Base-by-base conservation (phyloP, 768 basidiomycete species). In the Macrolepiota dolichaula region DNA sequence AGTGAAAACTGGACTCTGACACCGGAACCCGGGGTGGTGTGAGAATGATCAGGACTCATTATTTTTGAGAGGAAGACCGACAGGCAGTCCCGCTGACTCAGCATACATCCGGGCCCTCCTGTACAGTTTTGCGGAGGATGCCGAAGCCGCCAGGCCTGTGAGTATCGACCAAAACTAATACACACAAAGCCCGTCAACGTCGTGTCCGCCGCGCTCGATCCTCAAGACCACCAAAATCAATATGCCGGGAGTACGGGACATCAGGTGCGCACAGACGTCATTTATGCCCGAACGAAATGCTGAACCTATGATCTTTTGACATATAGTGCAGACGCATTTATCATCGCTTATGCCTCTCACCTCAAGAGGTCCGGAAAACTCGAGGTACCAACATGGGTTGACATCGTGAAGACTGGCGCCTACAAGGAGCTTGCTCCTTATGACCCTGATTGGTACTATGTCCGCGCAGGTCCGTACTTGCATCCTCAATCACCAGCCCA, bases 371-470 rank as follows among this genome's bases (percentile, higher is more conserved):
- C 94, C 65, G 97, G 97, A 77, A 98, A 98, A 84, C 92, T 99
- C 72, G 96, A 99, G 81, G 92, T 98, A 63, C 96, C 96, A 68
- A 89, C 87, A 77, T 98, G 96, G 96, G 96, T 92, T 63, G 96
- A 97, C 77, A 80, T 98, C 69, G 97, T 99, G 75, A 99, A 99
- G 85, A 99, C 97, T 63, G 96, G 93, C 74, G 81, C 91, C 62
- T 95, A 83, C 85, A 98, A 98, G 78, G 97, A 99, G 80, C 92
- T 97, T 63, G 96, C 96, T 57, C 97, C 97, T 57, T 98, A 98
- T 80, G 94, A 98, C 78, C 92, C 94, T 46, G 97, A 99, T 77
- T 99, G 97, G 97, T 99, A 88, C 85, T 99, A 98, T 80, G 84
- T 96, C 74, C 94, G 97, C 71, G 92, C 96, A 79, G 96, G 96